A percentile compares a stretch with the other conserved stretches of the same genome.
Evolutionary conservation across 2,329 filamentous ascomycete genomes (phyloP).

Genomic region (Coniochaeta pulveracea): DNA sequence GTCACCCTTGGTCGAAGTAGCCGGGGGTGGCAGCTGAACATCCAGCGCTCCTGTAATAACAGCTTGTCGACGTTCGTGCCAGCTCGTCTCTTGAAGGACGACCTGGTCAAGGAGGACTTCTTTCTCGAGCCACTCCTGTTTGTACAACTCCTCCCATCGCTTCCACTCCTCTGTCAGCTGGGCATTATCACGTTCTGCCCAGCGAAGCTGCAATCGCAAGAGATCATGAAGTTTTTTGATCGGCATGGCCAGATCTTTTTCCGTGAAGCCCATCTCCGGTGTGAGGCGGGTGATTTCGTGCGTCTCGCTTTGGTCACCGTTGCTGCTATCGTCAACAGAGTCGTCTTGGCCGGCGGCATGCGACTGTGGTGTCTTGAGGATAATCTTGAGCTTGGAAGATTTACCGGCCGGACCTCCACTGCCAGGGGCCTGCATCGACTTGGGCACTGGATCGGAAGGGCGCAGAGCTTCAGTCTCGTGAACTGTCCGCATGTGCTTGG

Average conservation of each 20-base stretch:
- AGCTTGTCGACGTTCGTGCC: conserved; percentile 45
- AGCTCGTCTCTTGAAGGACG: conserved; percentile 54
- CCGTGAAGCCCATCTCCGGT: conserved; percentile 50
- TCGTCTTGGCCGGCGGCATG: conserved; percentile 46
- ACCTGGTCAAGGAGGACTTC: conserved; percentile 68
- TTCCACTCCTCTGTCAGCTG: conserved; percentile 53
- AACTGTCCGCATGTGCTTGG: conserved; percentile 97
- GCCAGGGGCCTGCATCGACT: conserved; percentile 43
- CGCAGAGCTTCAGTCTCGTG: conserved; percentile 91
- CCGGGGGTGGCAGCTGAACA: conserved; percentile 22
- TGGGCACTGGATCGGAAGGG: conserved; percentile 64
- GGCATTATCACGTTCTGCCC: conserved; percentile 58
- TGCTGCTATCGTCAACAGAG: conserved; percentile 31
- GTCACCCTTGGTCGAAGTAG: no score
- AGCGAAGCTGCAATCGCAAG: conserved; percentile 59
- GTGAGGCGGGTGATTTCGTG: conserved; percentile 36
- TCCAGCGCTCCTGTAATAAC: conserved; percentile 38
- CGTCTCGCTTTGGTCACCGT: conserved; percentile 31
- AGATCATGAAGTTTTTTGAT: conserved; percentile 53
- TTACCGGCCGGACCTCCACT: conserved; percentile 24
- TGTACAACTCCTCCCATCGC: conserved; percentile 53
- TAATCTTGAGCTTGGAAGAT: conserved; percentile 47
- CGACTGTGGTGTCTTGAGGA: conserved; percentile 49
- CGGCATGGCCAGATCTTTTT: conserved; percentile 50
- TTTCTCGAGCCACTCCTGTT: conserved; percentile 68